A percentile compares a stretch with the other conserved stretches of the same genome.
Evolutionary conservation across 352 stramenopile species (phyloP).

Genomic region (Phytopythium kandeliae): DNA sequence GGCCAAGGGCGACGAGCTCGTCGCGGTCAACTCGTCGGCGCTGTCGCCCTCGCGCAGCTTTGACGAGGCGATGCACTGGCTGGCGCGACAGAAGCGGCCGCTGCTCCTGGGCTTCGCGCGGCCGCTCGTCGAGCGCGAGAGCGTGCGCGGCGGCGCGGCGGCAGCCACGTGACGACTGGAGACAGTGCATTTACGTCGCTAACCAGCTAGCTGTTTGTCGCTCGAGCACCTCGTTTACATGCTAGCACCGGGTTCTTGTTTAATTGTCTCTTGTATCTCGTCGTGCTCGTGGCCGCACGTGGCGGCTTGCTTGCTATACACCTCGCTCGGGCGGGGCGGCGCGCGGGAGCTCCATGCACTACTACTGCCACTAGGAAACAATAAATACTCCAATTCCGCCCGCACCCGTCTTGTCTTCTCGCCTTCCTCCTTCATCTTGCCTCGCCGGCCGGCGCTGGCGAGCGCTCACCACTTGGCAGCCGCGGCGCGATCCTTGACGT

Average conservation of each 20-base stretch:
- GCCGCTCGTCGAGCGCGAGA: constrained; percentile 24
- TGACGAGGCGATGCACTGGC: constrained; percentile 25
- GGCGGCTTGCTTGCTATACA: not conserved
- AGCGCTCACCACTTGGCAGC: constrained; percentile 25
- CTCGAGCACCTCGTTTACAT: not conserved
- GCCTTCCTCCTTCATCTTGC: not conserved
- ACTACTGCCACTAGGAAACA: constrained; percentile 8
- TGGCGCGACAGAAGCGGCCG: constrained; percentile 25
- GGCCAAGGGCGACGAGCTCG: constrained; percentile 26
- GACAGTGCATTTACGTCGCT: not conserved
- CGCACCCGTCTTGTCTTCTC: not conserved
- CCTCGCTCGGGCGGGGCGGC: constrained; percentile 1
- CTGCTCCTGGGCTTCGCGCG: constrained; percentile 36
- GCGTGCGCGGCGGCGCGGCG: not conserved
- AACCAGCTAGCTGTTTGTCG: not conserved
- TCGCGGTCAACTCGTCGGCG: constrained; percentile 27
- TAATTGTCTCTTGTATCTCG: not conserved
- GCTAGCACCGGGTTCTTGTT: constrained; percentile 1
- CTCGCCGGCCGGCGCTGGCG: not conserved
- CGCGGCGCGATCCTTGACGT: constrained; percentile 61
- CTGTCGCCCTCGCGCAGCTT: constrained; percentile 24
- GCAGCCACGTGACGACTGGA: not conserved
- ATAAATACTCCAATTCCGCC: constrained; percentile 5
- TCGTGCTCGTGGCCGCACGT: not conserved
- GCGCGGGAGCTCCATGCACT: constrained; percentile 1